These are phyloP conservation scores for Kuraishia hungarica DNA, from an alignment of 805 yeast species.

Conservation along the genomic window DNA sequence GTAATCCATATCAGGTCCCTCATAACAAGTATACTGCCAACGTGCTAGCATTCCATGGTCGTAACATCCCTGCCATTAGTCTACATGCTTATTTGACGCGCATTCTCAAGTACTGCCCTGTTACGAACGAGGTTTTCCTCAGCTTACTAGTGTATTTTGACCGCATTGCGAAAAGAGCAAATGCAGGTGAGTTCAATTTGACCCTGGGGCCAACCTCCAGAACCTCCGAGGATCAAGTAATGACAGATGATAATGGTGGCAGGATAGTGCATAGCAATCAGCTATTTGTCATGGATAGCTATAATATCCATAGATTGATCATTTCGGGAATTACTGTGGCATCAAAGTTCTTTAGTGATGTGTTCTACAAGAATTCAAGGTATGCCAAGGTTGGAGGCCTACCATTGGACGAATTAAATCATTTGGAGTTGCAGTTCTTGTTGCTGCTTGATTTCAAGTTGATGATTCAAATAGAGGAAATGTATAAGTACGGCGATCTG, in stretches of 20 bases:
- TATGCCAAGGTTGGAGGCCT: slow-evolving; percentile 95
- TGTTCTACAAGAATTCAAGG: slow-evolving; percentile 87
- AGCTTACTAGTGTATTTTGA: slow-evolving; percentile 90
- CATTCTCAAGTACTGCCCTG: slow-evolving; percentile 93
- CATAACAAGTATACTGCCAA: slow-evolving; percentile 48
- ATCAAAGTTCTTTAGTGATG: slow-evolving; percentile 89
- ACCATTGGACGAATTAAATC: slow-evolving; percentile 87
- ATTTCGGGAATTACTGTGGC: slow-evolving; percentile 95
- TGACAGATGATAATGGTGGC: slow-evolving; percentile 13
- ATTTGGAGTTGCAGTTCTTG: slow-evolving; percentile 83
- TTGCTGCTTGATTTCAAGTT: slow-evolving; percentile 77
- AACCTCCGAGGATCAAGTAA: slow-evolving; percentile 1
- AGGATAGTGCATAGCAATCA: slow-evolving; percentile 25
- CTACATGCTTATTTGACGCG: slow-evolving; percentile 84
- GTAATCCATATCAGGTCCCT: slow-evolving; percentile 12
- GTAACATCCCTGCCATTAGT: slow-evolving; percentile 92
- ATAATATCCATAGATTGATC: slow-evolving; percentile 87
- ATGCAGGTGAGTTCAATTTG: slow-evolving; percentile 31
- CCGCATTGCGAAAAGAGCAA: slow-evolving; percentile 80
- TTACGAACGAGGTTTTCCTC: slow-evolving; percentile 93
- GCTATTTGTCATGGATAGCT: slow-evolving; percentile 90
- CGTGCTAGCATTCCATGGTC: slow-evolving; percentile 88
- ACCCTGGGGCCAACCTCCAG: slow-evolving; percentile 3
- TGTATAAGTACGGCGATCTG: slow-evolving; percentile 84
- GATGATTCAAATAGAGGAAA: slow-evolving; percentile 82